A percentile compares a stretch with the other conserved stretches of the same genome.
Conservation (phyloP, 2,329 filamentous ascomycete genomes). For the Hypoxylon sp. region DNA sequence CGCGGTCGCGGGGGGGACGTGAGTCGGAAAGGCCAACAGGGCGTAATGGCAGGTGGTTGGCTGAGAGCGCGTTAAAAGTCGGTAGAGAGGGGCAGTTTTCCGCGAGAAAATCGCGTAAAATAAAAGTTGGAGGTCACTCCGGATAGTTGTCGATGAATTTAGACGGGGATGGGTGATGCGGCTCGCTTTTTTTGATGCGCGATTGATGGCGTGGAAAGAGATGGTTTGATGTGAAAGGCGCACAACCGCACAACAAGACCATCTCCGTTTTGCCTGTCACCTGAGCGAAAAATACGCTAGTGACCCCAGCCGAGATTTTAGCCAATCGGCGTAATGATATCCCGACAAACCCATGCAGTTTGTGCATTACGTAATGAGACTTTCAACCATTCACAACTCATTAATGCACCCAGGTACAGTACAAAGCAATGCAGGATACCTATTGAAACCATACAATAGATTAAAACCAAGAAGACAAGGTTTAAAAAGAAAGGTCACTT, state of each 20-base stretch:
- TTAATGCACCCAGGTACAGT: conserved; percentile 17
- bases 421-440: conserved; percentile 13
- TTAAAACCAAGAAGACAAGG: conserved; percentile 10
- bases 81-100: conserved; percentile 59
- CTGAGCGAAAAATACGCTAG: conserved; percentile 50
- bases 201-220: conserved; percentile 63
- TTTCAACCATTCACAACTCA: conserved; percentile 6
- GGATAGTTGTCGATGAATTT: conserved; percentile 73
- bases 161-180: conserved; percentile 70
- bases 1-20: conserved; percentile 51
- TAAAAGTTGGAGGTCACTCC: conserved; percentile 66
- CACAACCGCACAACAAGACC: conserved; percentile 53
- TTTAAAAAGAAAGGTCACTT: neutral
- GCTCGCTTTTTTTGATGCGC: conserved; percentile 71
- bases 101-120: conserved; percentile 70
- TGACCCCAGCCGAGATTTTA: conserved; percentile 34
- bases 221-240: conserved; percentile 56
- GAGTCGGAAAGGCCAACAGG: conserved; percentile 60
- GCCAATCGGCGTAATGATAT: conserved; percentile 41
- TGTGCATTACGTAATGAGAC: conserved; percentile 12
- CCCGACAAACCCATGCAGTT: conserved; percentile 22
- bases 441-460: conserved; percentile 18
- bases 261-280: conserved; percentile 55
- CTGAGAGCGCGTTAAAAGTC: conserved; percentile 53
- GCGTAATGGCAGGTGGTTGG: conserved; percentile 51